Conservation (phyloP, 2,329 filamentous ascomycete species). For the Ceratocystis harringtonii region DNA sequence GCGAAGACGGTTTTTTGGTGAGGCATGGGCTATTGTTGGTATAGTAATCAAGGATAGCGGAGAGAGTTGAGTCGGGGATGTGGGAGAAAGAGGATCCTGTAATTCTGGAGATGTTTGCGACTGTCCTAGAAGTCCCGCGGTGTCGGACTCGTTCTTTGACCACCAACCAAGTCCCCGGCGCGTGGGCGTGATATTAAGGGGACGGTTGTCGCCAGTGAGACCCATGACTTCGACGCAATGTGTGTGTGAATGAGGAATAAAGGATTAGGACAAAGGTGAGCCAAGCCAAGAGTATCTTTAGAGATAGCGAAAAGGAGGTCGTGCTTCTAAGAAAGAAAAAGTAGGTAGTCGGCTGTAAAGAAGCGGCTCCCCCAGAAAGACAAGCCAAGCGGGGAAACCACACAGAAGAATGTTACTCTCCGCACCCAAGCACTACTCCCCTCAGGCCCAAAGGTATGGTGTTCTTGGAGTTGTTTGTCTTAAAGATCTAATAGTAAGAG, state of each 20-base stretch:
- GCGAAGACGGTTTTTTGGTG: slow-evolving; percentile 1
- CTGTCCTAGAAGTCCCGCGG: slow-evolving; percentile 3
- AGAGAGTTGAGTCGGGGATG: background rate
- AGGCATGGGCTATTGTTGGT: slow-evolving; percentile 23
- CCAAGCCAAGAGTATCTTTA: background rate
- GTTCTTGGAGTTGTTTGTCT: background rate
- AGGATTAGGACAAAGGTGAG: background rate
- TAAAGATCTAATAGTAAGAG: background rate
- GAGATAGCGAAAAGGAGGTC: too few species aligned
- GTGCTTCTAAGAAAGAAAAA: too few species aligned
- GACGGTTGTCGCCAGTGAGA: slow-evolving; percentile 13
- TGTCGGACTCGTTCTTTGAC: slow-evolving; percentile 3
- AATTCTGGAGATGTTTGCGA: background rate
- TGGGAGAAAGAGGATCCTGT: slow-evolving; percentile 18
- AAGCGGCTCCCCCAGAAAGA: too few species aligned
- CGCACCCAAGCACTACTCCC: background rate
- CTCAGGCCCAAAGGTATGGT: background rate
- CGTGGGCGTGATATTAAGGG: slow-evolving; percentile 11
- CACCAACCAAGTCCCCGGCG: slow-evolving; percentile 13
- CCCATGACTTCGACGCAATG: slow-evolving; percentile 6
- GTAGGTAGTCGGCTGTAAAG: too few species aligned
- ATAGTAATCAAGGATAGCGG: slow-evolving; percentile 30
- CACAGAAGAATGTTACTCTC: background rate
- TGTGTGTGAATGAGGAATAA: background rate
- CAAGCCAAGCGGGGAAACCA: background rate